Evolutionary conservation across 129 eudicot species (phyloP), one percentile per base, ranked within the genome.

Genomic region (Lonicera japonica): DNA sequence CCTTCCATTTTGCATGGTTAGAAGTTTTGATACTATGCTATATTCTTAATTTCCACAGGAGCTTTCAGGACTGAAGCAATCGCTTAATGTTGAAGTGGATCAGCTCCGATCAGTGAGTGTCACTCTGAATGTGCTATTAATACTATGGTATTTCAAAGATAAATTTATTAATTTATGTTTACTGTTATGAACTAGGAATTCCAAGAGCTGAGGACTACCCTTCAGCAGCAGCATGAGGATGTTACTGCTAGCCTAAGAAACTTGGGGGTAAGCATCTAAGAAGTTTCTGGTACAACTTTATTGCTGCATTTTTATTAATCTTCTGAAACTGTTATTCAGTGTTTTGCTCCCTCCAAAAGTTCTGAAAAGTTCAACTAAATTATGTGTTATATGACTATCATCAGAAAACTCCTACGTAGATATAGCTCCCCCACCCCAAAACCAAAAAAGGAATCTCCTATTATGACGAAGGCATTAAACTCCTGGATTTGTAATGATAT

Each of bases 211-310:
- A 79, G 86, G 60, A 84, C 86, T 43, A 87, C 94, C 56, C 83
- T 91, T 52, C 90, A 91, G 69, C 96, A 91, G 76, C 97, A 91
- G 74, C 96, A 84, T 58, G 96, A 91, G 57, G 97, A 91, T 64
- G 97, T 87, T 55, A 69, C 97, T 4, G 57, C 79, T 63, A 91
- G 96, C 81, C 70, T 91, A 36, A 82, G 71, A 75, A 87, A 73
- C 78, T 59, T 87, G 52, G 94, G 92, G 77, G 97, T 90, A 74
- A 73, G 87, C 58, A 23, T 70, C 67, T 39, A 2, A 21, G 11
- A 21, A 7, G 25, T 61, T 36, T 47, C 9, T 11, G 4, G 9
- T 36, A 21, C 16, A 50, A 18, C 19, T 17, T 12, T 1, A 39
- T 68, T 58, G 19, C 2, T 8, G 22, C 21, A 60, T 34, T 38